Base-by-base conservation (phyloP, 768 basidiomycete genomes). In the Tulasnella sp. region DNA sequence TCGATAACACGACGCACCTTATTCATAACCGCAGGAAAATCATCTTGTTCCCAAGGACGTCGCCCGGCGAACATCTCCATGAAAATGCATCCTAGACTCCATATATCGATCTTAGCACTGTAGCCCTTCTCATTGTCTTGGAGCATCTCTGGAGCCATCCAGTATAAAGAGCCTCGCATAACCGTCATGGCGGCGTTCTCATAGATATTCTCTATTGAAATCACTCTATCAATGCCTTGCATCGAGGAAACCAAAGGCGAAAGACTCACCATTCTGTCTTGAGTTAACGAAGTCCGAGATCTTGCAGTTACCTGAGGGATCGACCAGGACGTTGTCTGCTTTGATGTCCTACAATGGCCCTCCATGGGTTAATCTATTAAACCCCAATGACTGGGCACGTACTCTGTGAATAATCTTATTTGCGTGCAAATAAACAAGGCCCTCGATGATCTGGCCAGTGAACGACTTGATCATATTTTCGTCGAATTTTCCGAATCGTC, bases 31-130 rank as follows among this genome's bases (percentile, higher is more conserved):
- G 94, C 92, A 79, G 98, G 89, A 80, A 89, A 90, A 84, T 96
- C 94, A 81, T 96, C 93, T 39, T 93, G 92, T 35, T 88, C 90
- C 98, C 98, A 99, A 2, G 98, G 98, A 69, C 96, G 87, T 82
- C 91, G 89, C n/a, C 97, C 98, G 26, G 94, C 93, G 92, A 95
- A 97, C 98, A 99, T 99, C 84, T 99, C 98, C 80, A 98, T 87
- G 20, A 97, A 93, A 26, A 99, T 94, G 85, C 98, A 99, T 1
- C 98, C 98, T 5, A 99, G 89, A 84, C 95, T 96, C 98, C 98
- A 99, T 80, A 99, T 97, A 83, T 99, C 98, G 72, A 98, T 91
- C 85, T 99, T 99, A 82, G 92, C 94, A 81, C 94, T 96, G 84
- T 99, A 99, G 0, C 95, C 95, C 75, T 84, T 82, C 81, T 92